Evolutionary conservation across 2,329 filamentous ascomycete species (phyloP), one percentile per base, ranked within the genome.

Genomic region (Monosporascus sp.): DNA sequence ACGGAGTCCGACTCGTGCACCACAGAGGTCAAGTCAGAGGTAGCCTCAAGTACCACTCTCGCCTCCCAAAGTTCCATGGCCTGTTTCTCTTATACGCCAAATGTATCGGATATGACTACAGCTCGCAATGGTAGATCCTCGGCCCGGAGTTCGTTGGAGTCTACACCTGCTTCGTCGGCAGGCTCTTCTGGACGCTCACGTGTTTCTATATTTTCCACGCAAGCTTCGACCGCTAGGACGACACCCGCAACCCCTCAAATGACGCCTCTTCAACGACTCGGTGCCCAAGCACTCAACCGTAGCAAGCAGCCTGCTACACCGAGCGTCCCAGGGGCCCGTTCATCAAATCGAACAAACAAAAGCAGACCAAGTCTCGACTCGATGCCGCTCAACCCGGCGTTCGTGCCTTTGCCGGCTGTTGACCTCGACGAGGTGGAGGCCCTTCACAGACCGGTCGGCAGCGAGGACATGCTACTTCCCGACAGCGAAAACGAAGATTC

Each of bases 391-490:
- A 80, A 84, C 56, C 77, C 81, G 3, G 72, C 79, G 0, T 79
- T 80, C 59, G 72, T 83, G 6, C 78, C 80, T 0, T 67, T 83
- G 8, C 80, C 81, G 1, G 78, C 74, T 53, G 79, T 80, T 2
- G 77, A 82, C 57, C 55, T 81, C 25, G 70, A 70, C 7, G 80
- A 83, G 59, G 72, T 83, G 3, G 77, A 77, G 59, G 76, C 77
- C 2, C 63, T 83, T 43, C 79, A 81, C 59, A 63, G 61, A 50
- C 54, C 70, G 11, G 57, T 69, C 6, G 81, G 81, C 15, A 84
- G 81, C 60, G 81, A 85, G 62, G 81, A 85, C 53, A 73, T 80
- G 51, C 75, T 84, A 56, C 66, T 79, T 15, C 76, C 76, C 25
- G 78, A 78, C 62, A 81, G 78, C 55, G 73, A 76, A 36, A 58